Evolutionary conservation across 352 stramenopile genomes (phyloP), one percentile per base, ranked within the genome.

Genomic region (Globisporangium camurandrum): DNA sequence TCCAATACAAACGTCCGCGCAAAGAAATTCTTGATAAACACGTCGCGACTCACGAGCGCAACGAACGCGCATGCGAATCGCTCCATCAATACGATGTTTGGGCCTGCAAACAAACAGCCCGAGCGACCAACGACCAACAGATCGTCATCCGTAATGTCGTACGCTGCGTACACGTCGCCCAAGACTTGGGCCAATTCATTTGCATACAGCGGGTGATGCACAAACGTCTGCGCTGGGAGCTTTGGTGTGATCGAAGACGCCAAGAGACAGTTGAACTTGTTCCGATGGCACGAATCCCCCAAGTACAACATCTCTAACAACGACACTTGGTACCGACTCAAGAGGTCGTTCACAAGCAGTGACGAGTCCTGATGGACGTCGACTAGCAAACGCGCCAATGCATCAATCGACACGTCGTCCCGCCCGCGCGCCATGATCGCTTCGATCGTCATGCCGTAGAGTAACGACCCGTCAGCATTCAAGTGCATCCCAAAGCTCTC

Each of bases 1-100:
- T 95, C 95, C 11, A 98, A 66, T 47, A 99, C 95, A 62, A 97
- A 98, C 20, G 97, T 90, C 14, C 95, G 76, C 10, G 93, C 93
- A 49, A 98, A 98, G 62, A 97, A 98, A 57, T 98, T 98, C 61
- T 97, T 89, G 57, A 98, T 84, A 56, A 99, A 99, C 11, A 98
- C 93, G 66, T 99, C 95, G 40, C 97, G 95, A 50, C 86, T 97
- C 46, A 97, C 93, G 51, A 98, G 94, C 28, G 95, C 88, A 19
- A 99, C 67, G 66, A 98, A 99, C 23, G 86, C 85, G 48, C 93
- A 98, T 38, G 98, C 79, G 6, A 98, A 67, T 30, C 88, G 80
- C 62, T 99, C 96, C 63, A 98, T 96, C 47, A 97, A 86, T 33
- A 95, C 84, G n/a, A 93, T 89, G 58, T 98, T 97, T 0, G 96